Evolutionary conservation across 2,329 filamentous ascomycete species (phyloP), one percentile per base, ranked within the genome.

Genomic region (Remersonia thermophila): DNA sequence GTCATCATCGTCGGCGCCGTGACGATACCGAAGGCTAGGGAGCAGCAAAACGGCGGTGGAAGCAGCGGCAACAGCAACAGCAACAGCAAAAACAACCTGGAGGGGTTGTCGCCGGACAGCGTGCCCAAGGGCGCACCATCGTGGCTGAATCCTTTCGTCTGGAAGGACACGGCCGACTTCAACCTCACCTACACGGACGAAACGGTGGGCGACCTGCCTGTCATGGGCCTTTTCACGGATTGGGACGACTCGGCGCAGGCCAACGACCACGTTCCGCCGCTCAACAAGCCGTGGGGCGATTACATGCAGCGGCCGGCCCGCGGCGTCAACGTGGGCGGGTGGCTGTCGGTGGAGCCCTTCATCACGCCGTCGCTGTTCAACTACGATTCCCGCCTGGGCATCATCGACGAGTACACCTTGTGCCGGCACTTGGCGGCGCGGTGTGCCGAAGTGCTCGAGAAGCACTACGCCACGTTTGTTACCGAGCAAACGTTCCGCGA

Each of bases 341-440:
- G 91, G 91, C 71, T 98, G 2, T 83, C 81, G 3, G 63, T 98
- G 10, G 91, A 98, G 52, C 91, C 91, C 0, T 95, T 93, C 56
- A 96, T 98, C 54, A 89, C 84, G 3, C 91, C 91, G 0, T 95
- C 87, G 1, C 69, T 94, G 17, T 98, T 98, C 61, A 62, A 75
- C 42, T 71, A 70, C 43, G 84, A 80, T 53, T 62, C 66, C 4
- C 54, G 56, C 12, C 47, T 77, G 63, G 63, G 74, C 4, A 73
- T 96, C 29, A 69, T 96, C 13, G 91, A 98, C 52, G 91, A 98
- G 57, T 96, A 74, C 59, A 93, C 83, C 0, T 66, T 96, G 16
- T 76, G 74, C 41, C 58, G 66, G 30, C 70, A 81, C 45, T 70
- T 96, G 1, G 89, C 85, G 1, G 63, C 66, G 1, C 73, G 73